Base-by-base conservation (phyloP, 352 stramenopile species). In the Globisporangium canariense region DNA sequence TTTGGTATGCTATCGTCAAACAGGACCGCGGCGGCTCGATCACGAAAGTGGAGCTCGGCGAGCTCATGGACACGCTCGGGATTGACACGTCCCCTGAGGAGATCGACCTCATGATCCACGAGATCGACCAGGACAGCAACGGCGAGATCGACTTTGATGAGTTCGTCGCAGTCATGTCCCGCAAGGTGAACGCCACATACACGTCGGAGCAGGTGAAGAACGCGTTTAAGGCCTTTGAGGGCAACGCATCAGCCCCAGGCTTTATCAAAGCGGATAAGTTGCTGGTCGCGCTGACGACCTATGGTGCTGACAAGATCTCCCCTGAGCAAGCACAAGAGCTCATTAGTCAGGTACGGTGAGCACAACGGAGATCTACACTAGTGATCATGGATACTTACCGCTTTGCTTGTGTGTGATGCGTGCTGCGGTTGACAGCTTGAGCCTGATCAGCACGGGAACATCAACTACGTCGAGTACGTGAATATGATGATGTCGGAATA, bases 91-190 rank as follows among this genome's bases (percentile, higher is more conserved):
- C 86, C 1, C 86, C 91, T 2, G 72, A 98, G 68, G 93, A 98
- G 60, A 97, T 98, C 51, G 91, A 98, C 49, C 76, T 97, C 18
- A 98, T 98, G 94, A 97, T 98, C 66, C 81, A 96, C 52, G 94
- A 98, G 64, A 98, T 98, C 69, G 93, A 98, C 70, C 87, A 98
- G 70, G 91, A 98, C 76, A 96, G 83, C 69, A 97, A 97, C 58
- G 92, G 91, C 28, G 93, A 97, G 60, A 98, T 98, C 67, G 93
- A 98, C 69, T 98, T 98, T 72, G 88, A 97, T 72, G 94, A 98
- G 70, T 98, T 98, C 64, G 91, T 97, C 6, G 92, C 88, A 2
- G 91, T 98, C 47, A 98, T 98, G 92, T 97, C 89, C 16, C 83
- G 91, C 43, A 98, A 98, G 67, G 91, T 98, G 41, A 97, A 97